Conservation (phyloP, 352 stramenopile species). For the Albugo laibachii region DNA sequence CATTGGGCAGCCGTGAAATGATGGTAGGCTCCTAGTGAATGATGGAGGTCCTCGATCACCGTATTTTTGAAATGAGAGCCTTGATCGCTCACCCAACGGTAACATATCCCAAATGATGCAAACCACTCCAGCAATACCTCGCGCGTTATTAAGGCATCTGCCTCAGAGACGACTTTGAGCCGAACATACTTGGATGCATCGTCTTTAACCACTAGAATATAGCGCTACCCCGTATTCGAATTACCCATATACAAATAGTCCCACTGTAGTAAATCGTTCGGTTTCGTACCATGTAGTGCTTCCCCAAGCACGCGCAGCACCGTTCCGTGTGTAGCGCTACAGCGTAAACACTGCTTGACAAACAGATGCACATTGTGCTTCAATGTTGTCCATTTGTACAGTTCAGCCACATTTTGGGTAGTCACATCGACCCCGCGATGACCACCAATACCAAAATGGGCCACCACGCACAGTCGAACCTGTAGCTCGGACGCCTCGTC, state of each 20-base stretch:
- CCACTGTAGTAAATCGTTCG: conserved; percentile 20
- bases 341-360: no score
- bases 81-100: conserved; percentile 5
- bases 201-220: conserved; percentile 14
- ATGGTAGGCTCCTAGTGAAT: conserved; percentile 2
- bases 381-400: no score
- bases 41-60: conserved; percentile 5
- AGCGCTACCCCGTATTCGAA: conserved; percentile 3
- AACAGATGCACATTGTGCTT: no score
- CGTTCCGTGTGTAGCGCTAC: no score
- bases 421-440: no score
- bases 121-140: conserved; percentile 5
- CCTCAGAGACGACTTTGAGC: conserved; percentile 3
- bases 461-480: no score
- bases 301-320: no score
- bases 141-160: not conserved
- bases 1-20: conserved; percentile 4
- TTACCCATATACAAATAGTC: conserved; percentile 12
- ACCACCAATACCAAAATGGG: no score
- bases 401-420: no score
- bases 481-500: no score
- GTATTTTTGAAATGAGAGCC: conserved; percentile 8
- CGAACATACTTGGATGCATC: conserved; percentile 11
- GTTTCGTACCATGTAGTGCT: no score
- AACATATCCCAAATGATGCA: conserved; percentile 3